Base-by-base conservation (phyloP, 2,329 filamentous ascomycete genomes). In the Bipolaris zeicola region DNA sequence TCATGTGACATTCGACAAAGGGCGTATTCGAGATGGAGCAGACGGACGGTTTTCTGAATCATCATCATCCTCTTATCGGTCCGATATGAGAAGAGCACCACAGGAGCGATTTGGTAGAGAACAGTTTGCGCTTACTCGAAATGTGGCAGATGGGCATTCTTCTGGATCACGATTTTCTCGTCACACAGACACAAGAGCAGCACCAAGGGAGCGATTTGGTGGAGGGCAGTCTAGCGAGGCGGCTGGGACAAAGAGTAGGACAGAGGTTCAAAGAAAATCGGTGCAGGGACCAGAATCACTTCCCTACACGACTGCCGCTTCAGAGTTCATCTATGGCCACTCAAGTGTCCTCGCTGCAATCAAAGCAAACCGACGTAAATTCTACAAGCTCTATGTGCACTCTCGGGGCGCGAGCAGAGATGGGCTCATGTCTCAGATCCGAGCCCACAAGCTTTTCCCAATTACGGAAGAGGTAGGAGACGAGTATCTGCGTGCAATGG, bases 291-390 rank as follows among this genome's bases (percentile, higher is more conserved):
- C 59, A 31, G 67, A 72, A 38, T 64, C 84, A 63, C 81, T 90
- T 16, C 85, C 87, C 1, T 88, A 94, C 71, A 92, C 91, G 0
- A 96, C 92, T 0, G 89, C 94, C 0, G 91, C 91, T 5, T 96
- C 93, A 0, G 89, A 96, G 60, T 98, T 97, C 66, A 81, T 99
- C 2, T 98, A 96, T 71, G 95, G 95, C 5, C 85, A 85, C 42
- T 90, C 89, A 2, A 87, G 91, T 1, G 91, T 98, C 20, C 83
- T 89, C 60, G 90, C 93, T 18, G 93, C 92, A 0, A 79, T 99
- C 18, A 86, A 83, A 63, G 84, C 85, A 42, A 81, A 81, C 10
- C 83, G 86, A 33, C 87, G 95, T 55, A 87, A 90, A 68, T 77
- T 96, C 2, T 96, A 97, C 79, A 90, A 87, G 52, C 83, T 99